Percentiles rank a stretch among this genome's conserved stretches.
These are phyloP conservation scores for Neospermospora avenae DNA, from an alignment of 2,329 filamentous ascomycete species.

Conservation along the genomic window DNA sequence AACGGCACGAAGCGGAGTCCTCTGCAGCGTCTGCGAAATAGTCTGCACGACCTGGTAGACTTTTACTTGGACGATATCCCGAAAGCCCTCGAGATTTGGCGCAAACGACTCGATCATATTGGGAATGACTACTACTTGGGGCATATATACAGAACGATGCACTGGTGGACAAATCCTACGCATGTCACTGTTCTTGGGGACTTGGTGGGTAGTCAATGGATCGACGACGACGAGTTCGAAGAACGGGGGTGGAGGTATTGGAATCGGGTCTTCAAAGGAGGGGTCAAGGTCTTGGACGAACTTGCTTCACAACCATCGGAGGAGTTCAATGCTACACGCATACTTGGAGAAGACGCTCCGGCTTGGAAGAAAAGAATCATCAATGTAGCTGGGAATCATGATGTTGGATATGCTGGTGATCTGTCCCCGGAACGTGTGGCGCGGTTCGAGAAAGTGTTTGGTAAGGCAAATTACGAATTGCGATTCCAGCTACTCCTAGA, in stretches of 20 bases:
- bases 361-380: slow-evolving; percentile 76
- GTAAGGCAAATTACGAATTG: slow-evolving; percentile 86
- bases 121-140: slow-evolving; percentile 95
- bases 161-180: slow-evolving; percentile 81
- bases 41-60: slow-evolving; percentile 57
- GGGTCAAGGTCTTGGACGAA: slow-evolving; percentile 59
- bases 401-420: slow-evolving; percentile 94
- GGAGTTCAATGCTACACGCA: slow-evolving; percentile 35
- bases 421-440: slow-evolving; percentile 70
- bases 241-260: slow-evolving; percentile 72
- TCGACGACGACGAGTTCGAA: slow-evolving; percentile 79
- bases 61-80: slow-evolving; percentile 66
- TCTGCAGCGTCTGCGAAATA: slow-evolving; percentile 50
- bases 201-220: slow-evolving; percentile 92
- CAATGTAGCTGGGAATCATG: slow-evolving; percentile 92
- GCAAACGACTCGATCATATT: slow-evolving; percentile 82
- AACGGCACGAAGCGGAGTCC: slow-evolving; percentile 45
- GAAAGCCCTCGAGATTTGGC: slow-evolving; percentile 59
- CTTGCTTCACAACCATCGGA: slow-evolving; percentile 46
- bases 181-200: slow-evolving; percentile 90
- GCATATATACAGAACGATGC: slow-evolving; percentile 81
- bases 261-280: slow-evolving; percentile 72
- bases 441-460: slow-evolving; percentile 82
- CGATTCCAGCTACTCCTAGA: slow-evolving; percentile 60
- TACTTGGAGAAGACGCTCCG: slow-evolving; percentile 42